Evolutionary conservation across 2,329 filamentous ascomycete species (phyloP).

Genomic region (Dryadomyces quercus-mongolicae): DNA sequence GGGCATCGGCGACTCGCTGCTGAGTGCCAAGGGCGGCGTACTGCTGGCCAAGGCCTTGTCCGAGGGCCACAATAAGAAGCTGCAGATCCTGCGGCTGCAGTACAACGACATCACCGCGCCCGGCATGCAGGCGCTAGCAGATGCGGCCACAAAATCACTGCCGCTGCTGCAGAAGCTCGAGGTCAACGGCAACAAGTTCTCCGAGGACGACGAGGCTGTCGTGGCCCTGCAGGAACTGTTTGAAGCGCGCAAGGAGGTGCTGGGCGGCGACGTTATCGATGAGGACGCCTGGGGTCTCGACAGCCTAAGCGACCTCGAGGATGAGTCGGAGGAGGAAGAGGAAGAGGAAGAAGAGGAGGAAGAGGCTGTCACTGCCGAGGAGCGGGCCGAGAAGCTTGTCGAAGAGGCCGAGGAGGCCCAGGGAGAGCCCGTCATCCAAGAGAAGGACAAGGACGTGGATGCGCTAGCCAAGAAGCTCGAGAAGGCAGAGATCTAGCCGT

Average conservation of each 20-base stretch:
- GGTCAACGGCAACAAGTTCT: slow-evolving; percentile 91
- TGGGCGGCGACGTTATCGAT: slow-evolving; percentile 51
- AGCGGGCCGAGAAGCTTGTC: slow-evolving; percentile 55
- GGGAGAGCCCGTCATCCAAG: slow-evolving; percentile 58
- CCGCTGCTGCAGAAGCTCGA: slow-evolving; percentile 76
- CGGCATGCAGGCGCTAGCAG: slow-evolving; percentile 58
- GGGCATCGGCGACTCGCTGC: slow-evolving; percentile 77
- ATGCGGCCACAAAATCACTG: slow-evolving; percentile 54
- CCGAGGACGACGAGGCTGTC: slow-evolving; percentile 69
- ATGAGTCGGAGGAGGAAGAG: slow-evolving; percentile 57
- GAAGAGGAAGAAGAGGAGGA: slow-evolving; percentile 59
- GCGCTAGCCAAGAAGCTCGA: slow-evolving; percentile 62
- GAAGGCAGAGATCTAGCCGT: slow-evolving; percentile 47
- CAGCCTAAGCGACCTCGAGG: slow-evolving; percentile 74
- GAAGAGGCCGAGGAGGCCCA: slow-evolving; percentile 62
- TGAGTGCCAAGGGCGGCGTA: slow-evolving; percentile 65
- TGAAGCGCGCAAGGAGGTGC: slow-evolving; percentile 64
- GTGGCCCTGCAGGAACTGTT: slow-evolving; percentile 57
- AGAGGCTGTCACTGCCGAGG: slow-evolving; percentile 42
- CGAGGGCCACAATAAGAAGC: slow-evolving; percentile 62
- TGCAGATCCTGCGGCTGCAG: slow-evolving; percentile 74
- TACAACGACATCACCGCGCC: slow-evolving; percentile 86
- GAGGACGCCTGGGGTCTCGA: slow-evolving; percentile 81
- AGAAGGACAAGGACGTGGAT: slow-evolving; percentile 69
- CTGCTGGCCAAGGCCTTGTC: slow-evolving; percentile 62